Base-by-base conservation (phyloP, 164 flowering plant genomes). In the Hamamelis virginiana region DNA sequence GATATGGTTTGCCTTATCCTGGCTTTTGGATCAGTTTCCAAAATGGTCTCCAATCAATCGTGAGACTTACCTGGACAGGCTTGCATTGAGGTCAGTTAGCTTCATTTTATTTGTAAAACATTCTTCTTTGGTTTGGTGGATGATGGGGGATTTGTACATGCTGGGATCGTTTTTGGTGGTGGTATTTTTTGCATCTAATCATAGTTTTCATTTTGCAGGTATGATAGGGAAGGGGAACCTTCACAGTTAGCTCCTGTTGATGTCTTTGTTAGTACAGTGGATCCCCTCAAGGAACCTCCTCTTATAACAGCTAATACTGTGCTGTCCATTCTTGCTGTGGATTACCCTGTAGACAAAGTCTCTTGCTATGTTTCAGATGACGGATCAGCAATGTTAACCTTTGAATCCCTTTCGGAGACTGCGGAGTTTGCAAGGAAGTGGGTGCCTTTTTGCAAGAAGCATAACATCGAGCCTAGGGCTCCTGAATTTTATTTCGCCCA, bases 361-460 rank as follows among this genome's bases (percentile, higher is more conserved):
- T 88, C 98, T 5, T 95, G 98, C 81, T 95, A 95, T 76, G 97
- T 95, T 25, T 95, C 98, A 15, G 98, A 95, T 77, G 98, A 95
- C 83, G 98, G 98, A 23, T 87, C 99, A 3, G 97, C 99, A 43
- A 95, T 95, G 99, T 77, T 95, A 72, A 88, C 97, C 14, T 95
- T 95, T 83, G 99, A 95, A 80, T 69, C 96, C 61, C 92, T 95
- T 15, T 89, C 99, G 22, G 97, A 92, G 75, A 95, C 99, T 44
- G 85, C 99, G 0, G 97, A 95, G 70, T 95, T 95, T 87, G 97
- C 99, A 44, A 87, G 87, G 77, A 91, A 86, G 82, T 95, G 99
- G 99, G 99, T 95, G 18, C 99, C 99, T 9, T 95, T 95, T 74
- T 95, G 97, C 86, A 92, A 91, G 87, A 95, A 95, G 84, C 88